Conservation (phyloP, 306 rosid species). For the Astragalus membranaceus region DNA sequence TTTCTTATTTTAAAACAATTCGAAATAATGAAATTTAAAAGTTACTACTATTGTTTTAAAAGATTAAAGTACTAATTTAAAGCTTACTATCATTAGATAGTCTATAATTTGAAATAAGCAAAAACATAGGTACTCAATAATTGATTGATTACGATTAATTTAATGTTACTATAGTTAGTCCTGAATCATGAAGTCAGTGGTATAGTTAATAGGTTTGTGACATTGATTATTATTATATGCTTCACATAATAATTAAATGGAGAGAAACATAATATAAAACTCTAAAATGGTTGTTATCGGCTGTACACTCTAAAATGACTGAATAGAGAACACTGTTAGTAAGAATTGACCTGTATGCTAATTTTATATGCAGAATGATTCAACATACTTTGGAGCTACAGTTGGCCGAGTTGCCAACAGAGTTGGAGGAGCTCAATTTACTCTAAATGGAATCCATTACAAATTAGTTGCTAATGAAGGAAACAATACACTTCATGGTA, state of each 20-base stretch:
- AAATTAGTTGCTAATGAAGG: slow-evolving; percentile 66
- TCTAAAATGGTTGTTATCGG: too few relatives aligned
- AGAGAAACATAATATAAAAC: too few relatives aligned
- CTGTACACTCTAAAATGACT: background rate
- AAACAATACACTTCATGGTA: slow-evolving; percentile 80
- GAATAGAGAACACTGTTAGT: background rate
- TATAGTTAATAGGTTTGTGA: background rate
- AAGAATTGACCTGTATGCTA: background rate
- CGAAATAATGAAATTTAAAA: background rate
- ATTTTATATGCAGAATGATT: slow-evolving; percentile 43
- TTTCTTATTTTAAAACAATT: too few relatives aligned
- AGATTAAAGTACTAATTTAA: too few relatives aligned
- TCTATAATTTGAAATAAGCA: background rate
- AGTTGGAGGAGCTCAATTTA: slow-evolving; percentile 76
- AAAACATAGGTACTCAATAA: background rate
- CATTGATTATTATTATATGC: background rate
- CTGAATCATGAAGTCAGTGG: background rate
- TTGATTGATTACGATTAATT: background rate
- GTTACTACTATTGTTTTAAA: too few relatives aligned
- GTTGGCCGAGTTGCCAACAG: slow-evolving; percentile 90
- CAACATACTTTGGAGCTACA: slow-evolving; percentile 58
- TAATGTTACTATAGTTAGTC: background rate
- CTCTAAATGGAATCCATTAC: slow-evolving; percentile 49
- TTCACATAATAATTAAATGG: too few relatives aligned
- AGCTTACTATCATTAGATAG: background rate